Base-by-base conservation (phyloP, 2,329 filamentous ascomycete species). In the Aquanectria penicillioides region DNA sequence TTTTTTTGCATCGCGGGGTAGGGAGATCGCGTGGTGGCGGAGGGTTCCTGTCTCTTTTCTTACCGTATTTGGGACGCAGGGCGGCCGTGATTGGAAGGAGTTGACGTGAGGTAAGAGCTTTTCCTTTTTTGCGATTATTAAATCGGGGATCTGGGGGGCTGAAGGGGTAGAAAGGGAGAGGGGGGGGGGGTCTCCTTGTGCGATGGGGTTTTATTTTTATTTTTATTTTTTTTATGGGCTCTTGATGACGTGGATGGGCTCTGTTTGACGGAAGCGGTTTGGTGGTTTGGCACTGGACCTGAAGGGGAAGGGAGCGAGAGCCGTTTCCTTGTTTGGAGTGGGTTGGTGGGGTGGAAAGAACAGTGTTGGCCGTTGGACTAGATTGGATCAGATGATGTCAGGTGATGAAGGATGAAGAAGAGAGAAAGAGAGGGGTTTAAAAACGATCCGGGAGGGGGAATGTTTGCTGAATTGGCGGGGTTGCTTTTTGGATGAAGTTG, bases 341-440 rank as follows among this genome's bases (percentile, higher is more conserved):
- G 47, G 38, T n/a, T 13, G 46, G 38, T 43, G 52, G 53, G 65
- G 54, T 53, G 40, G 37, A 31, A 34, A 12, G 15, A 18, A 37
- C 17, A 20, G 22, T 10, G 22, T 18, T 18, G 9, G 10, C 6
- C 10, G 10, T 37, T 37, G 10, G 17, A 13, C 15, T 7, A 3
- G 3, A 18, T 31, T n/a, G 22, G 54, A 58, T 52, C 63, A 65
- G 60, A 57, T 68, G 66, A 68, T n/a, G n/a, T n/a, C n/a, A 69
- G 66, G 64, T 66, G 60, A 31, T n/a, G 22, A 38, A 23, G 47
- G 36, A n/a, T 28, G 11, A 12, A 40, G 33, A 38, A 10, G 22
- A 23, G 15, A 5, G 17, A 37, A 13, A 22, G 22, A 22, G 13
- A 8, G 6, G 18, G 17, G 17, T 9, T 22, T 37, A 20, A 41